These are phyloP conservation scores for Scedosporium aurantiacum DNA, from an alignment of 2,329 filamentous ascomycete genomes.

Conservation along the genomic window DNA sequence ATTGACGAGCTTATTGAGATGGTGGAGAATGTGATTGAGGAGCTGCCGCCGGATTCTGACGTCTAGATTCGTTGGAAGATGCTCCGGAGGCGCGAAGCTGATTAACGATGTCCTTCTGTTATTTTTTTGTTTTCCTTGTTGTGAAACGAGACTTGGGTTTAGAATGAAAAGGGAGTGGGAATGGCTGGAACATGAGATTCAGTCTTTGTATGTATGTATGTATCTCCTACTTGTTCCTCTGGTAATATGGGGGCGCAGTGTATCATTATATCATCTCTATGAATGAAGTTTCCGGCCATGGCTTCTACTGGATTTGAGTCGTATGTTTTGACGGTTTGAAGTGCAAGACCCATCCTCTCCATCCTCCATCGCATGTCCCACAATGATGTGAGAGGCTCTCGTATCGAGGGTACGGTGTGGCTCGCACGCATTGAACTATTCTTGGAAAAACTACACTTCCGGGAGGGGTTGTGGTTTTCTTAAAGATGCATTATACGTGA, in stretches of 20 bases:
- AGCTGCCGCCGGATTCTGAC: slow-evolving; percentile 49
- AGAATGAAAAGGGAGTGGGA: background rate
- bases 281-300: background rate
- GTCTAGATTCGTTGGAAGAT: slow-evolving; percentile 2
- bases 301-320: no score
- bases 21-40: slow-evolving; percentile 61
- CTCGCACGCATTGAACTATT: no score
- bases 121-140: slow-evolving; percentile 4
- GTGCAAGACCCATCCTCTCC: no score
- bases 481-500: background rate
- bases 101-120: slow-evolving; percentile 6
- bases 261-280: background rate
- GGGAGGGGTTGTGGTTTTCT: no score
- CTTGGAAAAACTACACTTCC: no score
- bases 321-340: no score
- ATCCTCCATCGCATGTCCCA: no score
- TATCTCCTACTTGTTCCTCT: background rate
- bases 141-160: no score
- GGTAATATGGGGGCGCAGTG: background rate
- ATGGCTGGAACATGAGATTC: background rate
- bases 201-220: background rate
- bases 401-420: no score
- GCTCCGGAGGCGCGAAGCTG: background rate
- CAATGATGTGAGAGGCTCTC: no score
- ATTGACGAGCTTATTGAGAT: slow-evolving; percentile 72